A percentile compares a stretch with the other conserved stretches of the same genome.
phyloP scores from a whole-genome alignment of 768 basidiomycete genomes.

The Leucocoprinus sp. region DNA sequence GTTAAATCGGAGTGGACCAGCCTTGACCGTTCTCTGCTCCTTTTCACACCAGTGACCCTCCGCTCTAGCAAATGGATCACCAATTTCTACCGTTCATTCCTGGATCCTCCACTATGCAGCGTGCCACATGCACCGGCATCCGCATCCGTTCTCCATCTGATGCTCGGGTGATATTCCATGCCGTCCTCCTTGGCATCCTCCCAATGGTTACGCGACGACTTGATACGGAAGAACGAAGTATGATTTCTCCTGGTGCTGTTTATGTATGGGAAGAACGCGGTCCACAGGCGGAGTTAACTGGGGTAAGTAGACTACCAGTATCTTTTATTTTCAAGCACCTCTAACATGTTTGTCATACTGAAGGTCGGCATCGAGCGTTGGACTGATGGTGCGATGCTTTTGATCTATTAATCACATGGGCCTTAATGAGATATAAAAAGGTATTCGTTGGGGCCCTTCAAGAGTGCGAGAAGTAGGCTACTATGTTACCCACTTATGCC shows the following conservation, averaged over 20 bases:
- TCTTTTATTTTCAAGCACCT: neutral
- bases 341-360: constrained; percentile 10
- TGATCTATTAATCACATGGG: neutral
- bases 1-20: constrained; percentile 23
- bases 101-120: constrained; percentile 30
- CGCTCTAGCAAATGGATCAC: constrained; percentile 10
- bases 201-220: constrained; percentile 73
- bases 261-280: constrained; percentile 85
- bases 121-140: constrained; percentile 42
- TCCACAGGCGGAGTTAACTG: constrained; percentile 62
- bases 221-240: constrained; percentile 66
- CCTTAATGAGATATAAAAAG: too few relatives aligned
- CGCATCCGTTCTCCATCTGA: constrained; percentile 45
- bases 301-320: constrained; percentile 41
- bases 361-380: constrained; percentile 77
- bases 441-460: constrained; percentile 73
- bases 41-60: constrained; percentile 13
- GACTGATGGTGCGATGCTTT: constrained; percentile 52
- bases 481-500: constrained; percentile 3
- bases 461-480: constrained; percentile 60
- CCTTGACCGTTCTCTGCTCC: constrained; percentile 15
- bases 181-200: constrained; percentile 56
- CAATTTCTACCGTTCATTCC: constrained; percentile 10
- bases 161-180: constrained; percentile 63
- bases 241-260: constrained; percentile 65